Evolutionary conservation across 2,329 filamentous ascomycete species (phyloP).

Genomic region (Colletotrichum lini): DNA sequence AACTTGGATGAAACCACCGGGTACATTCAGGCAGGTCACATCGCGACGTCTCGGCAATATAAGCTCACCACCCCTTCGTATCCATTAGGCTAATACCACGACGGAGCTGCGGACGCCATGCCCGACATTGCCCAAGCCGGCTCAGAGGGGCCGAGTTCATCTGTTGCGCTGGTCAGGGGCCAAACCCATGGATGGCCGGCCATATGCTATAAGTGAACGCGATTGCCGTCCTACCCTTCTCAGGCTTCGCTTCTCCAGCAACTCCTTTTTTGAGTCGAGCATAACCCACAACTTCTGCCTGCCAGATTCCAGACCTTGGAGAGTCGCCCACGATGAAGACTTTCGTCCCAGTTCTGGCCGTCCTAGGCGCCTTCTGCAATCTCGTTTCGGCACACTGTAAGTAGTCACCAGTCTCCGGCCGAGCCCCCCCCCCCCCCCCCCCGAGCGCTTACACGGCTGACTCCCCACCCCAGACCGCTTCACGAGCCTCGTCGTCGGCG

Average conservation of each 20-base stretch:
- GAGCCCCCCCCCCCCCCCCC: no score
- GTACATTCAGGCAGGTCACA: slow-evolving; percentile 21
- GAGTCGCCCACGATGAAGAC: slow-evolving; percentile 12
- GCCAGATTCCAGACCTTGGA: no score
- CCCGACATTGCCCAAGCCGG: neutral
- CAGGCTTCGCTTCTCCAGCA: neutral
- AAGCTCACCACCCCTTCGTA: slow-evolving; percentile 7
- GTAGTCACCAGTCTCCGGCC: neutral
- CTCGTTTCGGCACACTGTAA: slow-evolving; percentile 33
- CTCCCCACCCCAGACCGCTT: slow-evolving; percentile 30
- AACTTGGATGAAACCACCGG: slow-evolving; percentile 13
- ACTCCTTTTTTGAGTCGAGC: neutral
- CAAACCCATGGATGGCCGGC: neutral
- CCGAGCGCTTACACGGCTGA: neutral
- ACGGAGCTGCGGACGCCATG: neutral
- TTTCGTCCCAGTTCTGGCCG: slow-evolving; percentile 9
- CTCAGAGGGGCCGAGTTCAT: neutral
- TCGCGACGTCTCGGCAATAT: slow-evolving; percentile 23
- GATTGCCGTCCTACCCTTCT: neutral
- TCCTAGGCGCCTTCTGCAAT: slow-evolving; percentile 15
- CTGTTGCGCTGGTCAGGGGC: neutral
- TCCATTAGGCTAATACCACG: slow-evolving; percentile 14
- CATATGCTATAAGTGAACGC: neutral
- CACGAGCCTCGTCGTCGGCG: slow-evolving; percentile 37
- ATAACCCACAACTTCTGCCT: neutral